A percentile compares a stretch with the other conserved stretches of the same genome.
Conservation (phyloP, 2,329 filamentous ascomycete species). For the Curvularia sp. region DNA sequence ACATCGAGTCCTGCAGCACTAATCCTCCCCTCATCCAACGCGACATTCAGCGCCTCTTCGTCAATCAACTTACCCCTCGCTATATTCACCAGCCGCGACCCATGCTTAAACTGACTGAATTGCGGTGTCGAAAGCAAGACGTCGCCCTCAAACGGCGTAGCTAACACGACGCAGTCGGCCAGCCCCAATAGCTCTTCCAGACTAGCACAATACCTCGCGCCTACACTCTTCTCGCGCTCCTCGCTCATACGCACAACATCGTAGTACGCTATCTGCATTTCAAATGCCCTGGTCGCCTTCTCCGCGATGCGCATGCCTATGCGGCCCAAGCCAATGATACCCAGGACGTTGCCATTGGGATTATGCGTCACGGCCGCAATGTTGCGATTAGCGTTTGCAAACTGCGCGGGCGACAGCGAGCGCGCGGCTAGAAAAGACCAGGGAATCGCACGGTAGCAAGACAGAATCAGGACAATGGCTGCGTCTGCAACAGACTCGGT, state of each 20-base stretch:
- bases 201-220: conserved; percentile 60
- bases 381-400: conserved; percentile 65
- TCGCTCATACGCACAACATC: conserved; percentile 61
- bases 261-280: conserved; percentile 71
- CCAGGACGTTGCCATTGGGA: conserved; percentile 66
- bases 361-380: conserved; percentile 69
- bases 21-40: conserved; percentile 62
- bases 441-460: conserved; percentile 70
- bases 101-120: conserved; percentile 61
- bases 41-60: conserved; percentile 67
- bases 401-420: conserved; percentile 54
- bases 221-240: conserved; percentile 56
- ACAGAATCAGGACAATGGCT: conserved; percentile 71
- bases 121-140: conserved; percentile 59
- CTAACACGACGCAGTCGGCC: conserved; percentile 68
- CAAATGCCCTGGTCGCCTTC: conserved; percentile 65
- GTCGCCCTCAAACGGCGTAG: conserved; percentile 62
- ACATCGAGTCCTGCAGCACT: conserved; percentile 68
- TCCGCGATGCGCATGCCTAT: conserved; percentile 60
- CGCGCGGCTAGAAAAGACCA: conserved; percentile 68
- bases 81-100: conserved; percentile 69
- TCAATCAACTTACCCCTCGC: conserved; percentile 70
- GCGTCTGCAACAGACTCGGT: conserved; percentile 77
- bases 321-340: conserved; percentile 73
- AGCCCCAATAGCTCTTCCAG: conserved; percentile 61